Base-by-base conservation (phyloP, 2,329 filamentous ascomycete genomes). In the Pseudocercospora macadamiae region DNA sequence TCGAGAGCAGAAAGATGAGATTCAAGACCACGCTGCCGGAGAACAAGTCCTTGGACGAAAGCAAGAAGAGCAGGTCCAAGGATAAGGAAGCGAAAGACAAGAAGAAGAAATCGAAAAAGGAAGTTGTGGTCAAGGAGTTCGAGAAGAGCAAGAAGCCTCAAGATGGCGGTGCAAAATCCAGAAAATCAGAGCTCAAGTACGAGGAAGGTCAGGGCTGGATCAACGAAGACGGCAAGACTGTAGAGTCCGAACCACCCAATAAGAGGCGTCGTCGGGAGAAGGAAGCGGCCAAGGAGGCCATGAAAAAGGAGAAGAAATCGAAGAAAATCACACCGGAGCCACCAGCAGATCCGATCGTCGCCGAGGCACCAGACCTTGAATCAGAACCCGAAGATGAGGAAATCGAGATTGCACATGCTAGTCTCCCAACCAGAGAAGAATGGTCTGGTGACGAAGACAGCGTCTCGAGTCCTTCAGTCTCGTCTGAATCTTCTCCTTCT, bases 141-240 rank as follows among this genome's bases (percentile, higher is more conserved):
- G 85, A 89, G 67, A 92, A 91, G 72, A 92, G 89, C 6, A 86
- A 85, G 34, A 93, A 91, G 72, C 79, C 81, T 4, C 52, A 78
- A 39, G 75, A 77, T 4, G 73, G 76, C 1, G 74, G 73, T 8
- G 73, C 74, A 14, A 80, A 81, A 19, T 55, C 47, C 73, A 37
- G 42, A 47, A 79, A n/a, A 80, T 81, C 36, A 74, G 55, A 51
- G 12, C 36, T 80, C 2, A 86, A 88, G 56, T 97, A 88, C 72
- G 83, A 95, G 37, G 89, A 96, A 54, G 92, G 89, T 19, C 88
- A 89, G 69, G 93, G 93, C 1, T 97, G 95, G 93, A 83, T 96
- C 0, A 89, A 96, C 67, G 84, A 86, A 61, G 80, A 88, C 14
- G 93, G 93, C 4, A 85, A 87, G 55, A 77, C 97, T 1, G 84